Evolutionary conservation across 2,329 filamentous ascomycete species (phyloP).

Genomic region (Neocucurbitaria cava): DNA sequence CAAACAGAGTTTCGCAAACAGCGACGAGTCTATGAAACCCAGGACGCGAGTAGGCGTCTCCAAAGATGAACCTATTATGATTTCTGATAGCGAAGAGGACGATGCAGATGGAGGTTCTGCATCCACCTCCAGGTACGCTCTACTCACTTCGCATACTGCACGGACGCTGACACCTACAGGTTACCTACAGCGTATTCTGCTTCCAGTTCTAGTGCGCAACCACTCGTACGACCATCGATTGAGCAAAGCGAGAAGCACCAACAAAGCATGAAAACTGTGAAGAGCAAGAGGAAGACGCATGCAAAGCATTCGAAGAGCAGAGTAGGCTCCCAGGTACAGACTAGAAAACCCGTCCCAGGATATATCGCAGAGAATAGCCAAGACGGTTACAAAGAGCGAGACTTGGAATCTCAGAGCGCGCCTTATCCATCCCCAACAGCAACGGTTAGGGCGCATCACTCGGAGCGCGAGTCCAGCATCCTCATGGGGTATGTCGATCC

Average conservation of each 20-base stretch:
- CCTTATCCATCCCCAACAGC: background rate
- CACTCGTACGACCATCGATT: background rate
- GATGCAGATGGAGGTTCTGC: background rate
- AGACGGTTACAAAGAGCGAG: background rate
- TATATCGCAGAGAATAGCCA: background rate
- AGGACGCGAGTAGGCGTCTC: slow-evolving; percentile 5
- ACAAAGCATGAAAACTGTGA: background rate
- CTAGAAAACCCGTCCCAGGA: background rate
- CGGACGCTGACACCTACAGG: background rate
- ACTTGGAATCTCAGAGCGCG: background rate
- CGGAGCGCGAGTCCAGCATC: background rate
- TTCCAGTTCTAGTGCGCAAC: background rate
- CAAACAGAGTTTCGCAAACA: background rate
- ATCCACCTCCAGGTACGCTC: background rate
- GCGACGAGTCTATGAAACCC: background rate
- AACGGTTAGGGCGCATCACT: background rate
- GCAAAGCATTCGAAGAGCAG: background rate
- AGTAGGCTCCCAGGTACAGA: background rate
- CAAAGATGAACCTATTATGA: slow-evolving; percentile 10
- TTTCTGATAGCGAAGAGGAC: slow-evolving; percentile 14
- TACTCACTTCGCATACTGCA: background rate
- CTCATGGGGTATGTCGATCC: background rate
- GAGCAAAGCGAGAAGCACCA: background rate
- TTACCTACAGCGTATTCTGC: background rate
- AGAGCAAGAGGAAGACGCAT: background rate